Evolutionary conservation across 108 stramenopile species (phyloP), one percentile per base, ranked within the genome.

Genomic region (Cyclotella sp.): DNA sequence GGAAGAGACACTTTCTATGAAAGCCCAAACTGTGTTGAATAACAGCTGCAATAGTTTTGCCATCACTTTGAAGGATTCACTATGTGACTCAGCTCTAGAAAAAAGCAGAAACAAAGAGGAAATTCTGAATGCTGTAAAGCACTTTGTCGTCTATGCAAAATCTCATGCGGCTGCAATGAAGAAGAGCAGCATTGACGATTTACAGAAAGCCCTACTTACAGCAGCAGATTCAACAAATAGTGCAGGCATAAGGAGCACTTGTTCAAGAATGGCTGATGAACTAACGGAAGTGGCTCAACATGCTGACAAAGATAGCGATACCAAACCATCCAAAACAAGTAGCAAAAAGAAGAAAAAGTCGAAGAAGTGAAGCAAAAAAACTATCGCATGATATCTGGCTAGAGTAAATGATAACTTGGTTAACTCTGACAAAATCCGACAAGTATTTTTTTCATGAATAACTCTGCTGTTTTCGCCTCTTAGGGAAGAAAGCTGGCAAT

Each of bases 101-200:
- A 80, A 68, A 58, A 14, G 68, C 40, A 80, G 73, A 47, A 72
- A 80, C 47, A 80, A 72, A 45, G 79, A 80, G 59, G 79, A 73
- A 64, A 68, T 80, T 9, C 15, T 80, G 27, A 61, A 68, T 40
- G 43, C 67, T 45, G 67, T 72, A 43, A 80, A 80, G 66, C 55
- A 68, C 41, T 68, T 73, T 59, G 34, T 70, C 18, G 45, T 47
- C 16, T 80, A 63, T 63, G 46, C 58, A 1, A 80, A 69, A 51
- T 28, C 58, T 27, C 72, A 73, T 45, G 47, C 66, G 49, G 57
- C 57, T 9, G 43, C 42, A 59, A 46, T 80, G 22, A 45, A 47
- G 18, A 44, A 45, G 10, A 61, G 67, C 30, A 67, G 69, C 14
- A 67, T 69, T 7, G 40, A 12, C 41, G 45, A 60, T 62, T 45